Percentiles rank a stretch among this genome's conserved stretches.
Evolutionary conservation across 1,139 yeast species (phyloP).

Genomic region (Lodderomyces metapsilosis): DNA sequence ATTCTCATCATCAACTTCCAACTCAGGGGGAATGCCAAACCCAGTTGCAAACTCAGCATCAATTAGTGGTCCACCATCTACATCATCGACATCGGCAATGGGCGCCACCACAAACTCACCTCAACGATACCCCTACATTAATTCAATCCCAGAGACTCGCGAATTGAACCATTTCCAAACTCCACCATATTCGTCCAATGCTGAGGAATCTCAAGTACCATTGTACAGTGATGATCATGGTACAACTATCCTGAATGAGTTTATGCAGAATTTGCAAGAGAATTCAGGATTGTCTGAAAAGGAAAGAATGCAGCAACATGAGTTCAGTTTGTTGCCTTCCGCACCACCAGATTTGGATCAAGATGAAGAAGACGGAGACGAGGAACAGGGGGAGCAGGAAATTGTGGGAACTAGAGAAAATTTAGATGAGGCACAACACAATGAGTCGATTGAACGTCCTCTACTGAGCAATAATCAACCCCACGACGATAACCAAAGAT

Average conservation of each 20-base stretch:
- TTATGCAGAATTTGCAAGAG: slow-evolving; percentile 12
- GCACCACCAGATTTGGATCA: slow-evolving; percentile 45
- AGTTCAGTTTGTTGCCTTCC: slow-evolving; percentile 60
- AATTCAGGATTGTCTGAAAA: slow-evolving; percentile 44
- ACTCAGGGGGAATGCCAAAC: slow-evolving; percentile 1
- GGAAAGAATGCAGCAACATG: slow-evolving; percentile 52
- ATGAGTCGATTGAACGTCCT: too few relatives aligned
- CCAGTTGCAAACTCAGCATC: slow-evolving; percentile 3
- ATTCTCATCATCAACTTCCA: slow-evolving; percentile 1
- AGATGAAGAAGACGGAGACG: slow-evolving; percentile 13
- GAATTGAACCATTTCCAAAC: slow-evolving; percentile 14
- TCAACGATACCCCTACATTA: slow-evolving; percentile 7
- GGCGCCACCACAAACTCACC: slow-evolving; percentile 3
- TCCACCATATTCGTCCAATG: slow-evolving; percentile 4
- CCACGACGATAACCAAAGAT: background rate
- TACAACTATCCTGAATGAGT: background rate
- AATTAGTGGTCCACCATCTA: background rate
- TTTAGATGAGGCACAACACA: too few relatives aligned
- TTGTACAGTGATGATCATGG: background rate
- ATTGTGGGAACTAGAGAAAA: too few relatives aligned
- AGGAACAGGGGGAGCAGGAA: slow-evolving; percentile 15
- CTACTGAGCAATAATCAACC: too few relatives aligned
- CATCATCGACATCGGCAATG: slow-evolving; percentile 2
- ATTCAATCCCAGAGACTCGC: slow-evolving; percentile 18
- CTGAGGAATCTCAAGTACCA: background rate